phyloP scores from a whole-genome alignment of 306 rosid species.

The Abrus pulchellus region DNA sequence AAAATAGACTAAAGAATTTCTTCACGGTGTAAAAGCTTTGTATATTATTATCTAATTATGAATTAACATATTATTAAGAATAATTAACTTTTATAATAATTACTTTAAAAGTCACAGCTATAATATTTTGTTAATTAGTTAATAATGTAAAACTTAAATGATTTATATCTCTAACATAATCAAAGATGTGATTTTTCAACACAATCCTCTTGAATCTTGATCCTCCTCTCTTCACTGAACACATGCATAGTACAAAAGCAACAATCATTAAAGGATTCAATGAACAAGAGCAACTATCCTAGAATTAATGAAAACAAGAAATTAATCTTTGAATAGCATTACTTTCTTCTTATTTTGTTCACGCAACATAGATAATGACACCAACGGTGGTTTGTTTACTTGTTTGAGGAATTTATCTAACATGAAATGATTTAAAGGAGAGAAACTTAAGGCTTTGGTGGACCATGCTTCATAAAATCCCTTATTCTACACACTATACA shows the following conservation, averaged over 20 bases:
- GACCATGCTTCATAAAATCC: constrained; percentile 33
- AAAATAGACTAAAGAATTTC: too few species aligned
- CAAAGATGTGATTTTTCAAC: neutral
- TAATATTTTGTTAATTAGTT: too few species aligned
- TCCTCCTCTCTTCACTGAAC: neutral
- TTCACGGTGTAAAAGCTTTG: too few species aligned
- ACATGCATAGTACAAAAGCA: constrained; percentile 20
- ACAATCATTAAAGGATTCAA: neutral
- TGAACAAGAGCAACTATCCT: constrained; percentile 1
- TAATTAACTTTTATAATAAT: too few species aligned
- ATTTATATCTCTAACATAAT: neutral
- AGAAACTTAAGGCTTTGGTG: constrained; percentile 38
- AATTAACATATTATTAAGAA: too few species aligned
- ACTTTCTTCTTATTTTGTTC: neutral
- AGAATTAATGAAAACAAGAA: constrained; percentile 26
- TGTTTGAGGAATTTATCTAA: constrained; percentile 5
- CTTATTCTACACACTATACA: constrained; percentile 15
- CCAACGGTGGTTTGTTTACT: constrained; percentile 42
- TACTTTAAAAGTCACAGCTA: too few species aligned
- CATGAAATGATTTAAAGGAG: constrained; percentile 24
- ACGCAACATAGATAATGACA: constrained; percentile 27
- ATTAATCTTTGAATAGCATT: neutral
- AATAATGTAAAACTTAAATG: neutral
- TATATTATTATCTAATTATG: too few species aligned
- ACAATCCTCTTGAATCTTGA: neutral